Conservation (phyloP, 768 basidiomycete species). For the Boletus patriciae region DNA sequence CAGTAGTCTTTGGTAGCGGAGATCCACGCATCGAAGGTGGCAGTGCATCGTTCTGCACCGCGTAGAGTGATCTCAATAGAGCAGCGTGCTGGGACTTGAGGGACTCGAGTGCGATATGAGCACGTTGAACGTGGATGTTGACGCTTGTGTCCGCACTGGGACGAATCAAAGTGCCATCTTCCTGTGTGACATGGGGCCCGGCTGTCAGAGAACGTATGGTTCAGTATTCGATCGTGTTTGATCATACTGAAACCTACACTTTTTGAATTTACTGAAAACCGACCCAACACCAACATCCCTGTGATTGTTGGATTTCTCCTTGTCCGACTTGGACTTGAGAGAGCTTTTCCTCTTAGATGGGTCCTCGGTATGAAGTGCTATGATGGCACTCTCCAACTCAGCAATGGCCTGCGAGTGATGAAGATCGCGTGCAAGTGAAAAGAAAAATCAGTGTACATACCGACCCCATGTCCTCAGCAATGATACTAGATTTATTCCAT, state of each 20-base stretch:
- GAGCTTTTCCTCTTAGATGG: slow-evolving; percentile 37
- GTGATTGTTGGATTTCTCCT: slow-evolving; percentile 41
- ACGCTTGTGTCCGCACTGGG: slow-evolving; percentile 18
- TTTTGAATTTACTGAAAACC: slow-evolving; percentile 63
- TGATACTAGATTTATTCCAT: slow-evolving; percentile 47
- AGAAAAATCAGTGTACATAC: slow-evolving; percentile 42
- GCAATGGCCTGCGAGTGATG: slow-evolving; percentile 47
- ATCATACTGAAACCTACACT: slow-evolving; percentile 40
- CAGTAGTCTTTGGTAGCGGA: slow-evolving; percentile 46
- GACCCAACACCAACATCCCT: slow-evolving; percentile 29
- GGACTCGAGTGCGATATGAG: slow-evolving; percentile 47
- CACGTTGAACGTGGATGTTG: slow-evolving; percentile 39
- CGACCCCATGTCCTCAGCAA: slow-evolving; percentile 66
- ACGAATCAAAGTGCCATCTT: slow-evolving; percentile 28
- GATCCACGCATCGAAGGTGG: slow-evolving; percentile 26
- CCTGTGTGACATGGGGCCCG: slow-evolving; percentile 20
- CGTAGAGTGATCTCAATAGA: slow-evolving; percentile 46
- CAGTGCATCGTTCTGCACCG: slow-evolving; percentile 30
- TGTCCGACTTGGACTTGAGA: slow-evolving; percentile 42
- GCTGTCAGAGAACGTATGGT: slow-evolving; percentile 15
- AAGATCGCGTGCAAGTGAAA: slow-evolving; percentile 4
- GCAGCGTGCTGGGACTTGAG: slow-evolving; percentile 61
- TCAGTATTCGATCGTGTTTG: not conserved
- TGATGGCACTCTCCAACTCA: slow-evolving; percentile 57
- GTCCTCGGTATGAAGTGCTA: slow-evolving; percentile 41